phyloP scores from a whole-genome alignment of 164 flowering plant species.

The Hamamelis virginiana region DNA sequence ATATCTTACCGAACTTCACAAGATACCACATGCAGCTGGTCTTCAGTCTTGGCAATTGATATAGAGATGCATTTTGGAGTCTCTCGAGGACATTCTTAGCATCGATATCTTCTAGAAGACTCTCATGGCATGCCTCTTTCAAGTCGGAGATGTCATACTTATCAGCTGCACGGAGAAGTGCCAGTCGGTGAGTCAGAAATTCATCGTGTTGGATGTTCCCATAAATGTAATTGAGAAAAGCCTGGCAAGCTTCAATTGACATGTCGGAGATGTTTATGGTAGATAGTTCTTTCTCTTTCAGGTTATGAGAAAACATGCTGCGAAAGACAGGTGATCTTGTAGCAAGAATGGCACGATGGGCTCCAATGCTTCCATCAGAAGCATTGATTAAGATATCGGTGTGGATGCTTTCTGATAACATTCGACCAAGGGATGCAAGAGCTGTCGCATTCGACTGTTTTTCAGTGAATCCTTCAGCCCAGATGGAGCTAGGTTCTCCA shows the following conservation, averaged over 20 bases:
- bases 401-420: slow-evolving; percentile 82
- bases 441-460: slow-evolving; percentile 48
- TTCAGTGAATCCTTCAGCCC: slow-evolving; percentile 52
- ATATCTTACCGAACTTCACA: slow-evolving; percentile 88
- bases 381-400: slow-evolving; percentile 78
- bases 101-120: slow-evolving; percentile 86
- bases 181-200: slow-evolving; percentile 64
- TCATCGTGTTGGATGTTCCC: slow-evolving; percentile 69
- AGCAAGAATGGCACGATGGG: slow-evolving; percentile 87
- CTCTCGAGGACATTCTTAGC: slow-evolving; percentile 83
- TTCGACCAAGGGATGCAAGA: slow-evolving; percentile 59
- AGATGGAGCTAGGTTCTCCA: slow-evolving; percentile 73
- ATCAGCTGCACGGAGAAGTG: slow-evolving; percentile 86
- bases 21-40: slow-evolving; percentile 76
- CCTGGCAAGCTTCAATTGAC: slow-evolving; percentile 72
- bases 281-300: slow-evolving; percentile 84
- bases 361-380: slow-evolving; percentile 69
- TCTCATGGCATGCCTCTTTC: slow-evolving; percentile 84
- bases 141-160: slow-evolving; percentile 81
- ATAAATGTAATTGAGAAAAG: slow-evolving; percentile 75
- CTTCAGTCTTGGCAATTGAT: slow-evolving; percentile 74
- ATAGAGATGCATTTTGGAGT: slow-evolving; percentile 72
- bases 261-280: slow-evolving; percentile 80
- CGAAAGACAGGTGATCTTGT: slow-evolving; percentile 83
- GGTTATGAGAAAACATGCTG: slow-evolving; percentile 91